These are phyloP conservation scores for Coniophora puteana DNA, from an alignment of 1,284 basidiomycete species.

Conservation along the genomic window DNA sequence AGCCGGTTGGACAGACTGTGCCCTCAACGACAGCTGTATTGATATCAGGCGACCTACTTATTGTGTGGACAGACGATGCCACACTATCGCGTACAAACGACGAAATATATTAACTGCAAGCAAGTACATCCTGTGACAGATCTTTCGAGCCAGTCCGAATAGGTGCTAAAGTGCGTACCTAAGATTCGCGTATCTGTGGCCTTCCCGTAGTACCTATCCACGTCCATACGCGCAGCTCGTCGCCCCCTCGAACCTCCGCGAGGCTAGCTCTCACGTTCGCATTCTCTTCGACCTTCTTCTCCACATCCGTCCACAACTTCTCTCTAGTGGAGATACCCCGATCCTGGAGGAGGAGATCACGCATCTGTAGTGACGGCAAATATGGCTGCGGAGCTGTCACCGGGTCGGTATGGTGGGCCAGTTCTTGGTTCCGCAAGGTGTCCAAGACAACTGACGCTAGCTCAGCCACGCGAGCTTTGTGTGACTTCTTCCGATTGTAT, in stretches of 20 bases:
- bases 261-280: slow-evolving; percentile 90
- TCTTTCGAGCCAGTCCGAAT: no score
- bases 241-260: slow-evolving; percentile 87
- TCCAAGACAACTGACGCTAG: slow-evolving; percentile 81
- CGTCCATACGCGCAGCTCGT: slow-evolving; percentile 80
- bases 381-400: slow-evolving; percentile 75
- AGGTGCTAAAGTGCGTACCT: no score
- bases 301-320: slow-evolving; percentile 84
- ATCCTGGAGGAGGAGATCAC: slow-evolving; percentile 85
- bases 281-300: slow-evolving; percentile 88
- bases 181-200: slow-evolving; percentile 29
- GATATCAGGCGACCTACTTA: no score
- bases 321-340: slow-evolving; percentile 68
- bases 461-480: slow-evolving; percentile 69
- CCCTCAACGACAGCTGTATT: no score
- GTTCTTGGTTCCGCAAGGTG: slow-evolving; percentile 82
- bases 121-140: no score
- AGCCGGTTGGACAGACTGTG: no score
- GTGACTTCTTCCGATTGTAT: no score
- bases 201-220: slow-evolving; percentile 65
- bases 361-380: slow-evolving; percentile 85
- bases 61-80: no score
- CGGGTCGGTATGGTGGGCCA: slow-evolving; percentile 83
- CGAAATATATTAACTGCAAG: no score
- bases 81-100: no score